Evolutionary conservation across 371 early-diverging fungal species (phyloP), one percentile per base, ranked within the genome.

Genomic region (Dichotomocladium elegans): DNA sequence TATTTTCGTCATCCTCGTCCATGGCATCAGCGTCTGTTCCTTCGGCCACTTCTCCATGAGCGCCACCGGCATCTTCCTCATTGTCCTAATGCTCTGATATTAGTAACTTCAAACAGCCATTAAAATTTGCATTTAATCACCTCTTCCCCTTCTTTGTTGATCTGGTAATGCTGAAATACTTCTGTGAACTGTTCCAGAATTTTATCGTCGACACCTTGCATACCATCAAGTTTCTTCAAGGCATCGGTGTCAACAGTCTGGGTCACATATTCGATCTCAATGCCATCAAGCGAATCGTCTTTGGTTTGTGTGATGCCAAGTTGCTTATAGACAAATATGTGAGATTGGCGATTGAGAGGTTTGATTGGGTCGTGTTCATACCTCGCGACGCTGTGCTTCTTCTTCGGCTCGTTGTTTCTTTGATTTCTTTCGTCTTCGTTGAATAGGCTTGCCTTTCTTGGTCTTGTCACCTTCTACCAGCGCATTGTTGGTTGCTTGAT

Each of bases 211-310:
- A 74, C 35, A 28, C 46, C 52, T 21, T 56, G 53, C 61, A 65
- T 47, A n/a, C 64, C 59, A 33, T 68, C 62, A 34, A 66, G 43
- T 29, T 60, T 68, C 21, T 69, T 69, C 30, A 73, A 48, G 14
- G 55, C 31, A 2, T 63, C 55, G 3, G 61, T 33, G 56, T 74
- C 75, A 27, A 77, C 56, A 34, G 68, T 51, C 47, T 72, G 68
- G 44, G 70, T 66, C 19, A 70, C 71, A 48, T 77, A 77, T 53
- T 72, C 77, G 19, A 77, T 72, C 57, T 72, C 67, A 19, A 77
- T 73, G 55, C 65, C 64, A 26, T 70, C 61, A 14, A 70, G 60
- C 25, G 57, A 52, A 17, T 61, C 61, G 4, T 64, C 64, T 1
- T 46, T 53, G 50, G 28, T 60, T 72, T 52, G 64, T 63, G 49